Percentiles rank a stretch among this genome's conserved stretches.
These are phyloP conservation scores for Tuber indicum DNA, from an alignment of 495 filamentous ascomycete species.

Conservation along the genomic window DNA sequence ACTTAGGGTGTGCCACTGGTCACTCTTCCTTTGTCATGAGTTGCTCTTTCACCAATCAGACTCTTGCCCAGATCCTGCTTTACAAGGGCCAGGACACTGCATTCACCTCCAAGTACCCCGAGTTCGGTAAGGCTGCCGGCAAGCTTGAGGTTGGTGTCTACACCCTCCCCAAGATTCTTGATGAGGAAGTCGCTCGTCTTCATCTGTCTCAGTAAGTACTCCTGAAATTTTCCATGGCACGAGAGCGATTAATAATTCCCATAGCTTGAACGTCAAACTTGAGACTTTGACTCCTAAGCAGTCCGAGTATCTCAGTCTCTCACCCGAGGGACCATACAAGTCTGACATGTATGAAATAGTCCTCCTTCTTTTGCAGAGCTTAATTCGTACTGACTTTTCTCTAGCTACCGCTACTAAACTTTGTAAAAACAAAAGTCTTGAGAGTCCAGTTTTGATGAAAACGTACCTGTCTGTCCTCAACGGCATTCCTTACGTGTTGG, in stretches of 20 bases:
- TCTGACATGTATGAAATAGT: conserved; percentile 57
- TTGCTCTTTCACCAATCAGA: conserved; percentile 99
- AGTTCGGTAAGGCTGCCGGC: conserved; percentile 80
- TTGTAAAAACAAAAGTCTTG: conserved; percentile 13
- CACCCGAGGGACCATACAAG: conserved; percentile 87
- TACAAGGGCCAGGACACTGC: conserved; percentile 84
- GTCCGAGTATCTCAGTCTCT: conserved; percentile 86
- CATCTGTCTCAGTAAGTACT: conserved; percentile 66
- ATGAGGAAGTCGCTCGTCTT: conserved; percentile 93
- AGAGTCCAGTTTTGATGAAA: conserved; percentile 21
- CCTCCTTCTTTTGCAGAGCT: background rate
- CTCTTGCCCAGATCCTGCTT: conserved; percentile 96
- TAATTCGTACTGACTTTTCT: conserved; percentile 40
- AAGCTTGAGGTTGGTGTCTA: conserved; percentile 91
- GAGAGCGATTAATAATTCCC: conserved; percentile 5
- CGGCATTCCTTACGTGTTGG: conserved; percentile 43
- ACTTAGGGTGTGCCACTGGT: conserved; percentile 96
- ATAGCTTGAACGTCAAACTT: conserved; percentile 74
- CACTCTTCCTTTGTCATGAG: conserved; percentile 99
- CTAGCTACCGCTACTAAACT: conserved; percentile 57
- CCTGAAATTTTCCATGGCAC: background rate
- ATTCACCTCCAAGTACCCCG: conserved; percentile 88
- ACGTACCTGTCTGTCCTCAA: conserved; percentile 47
- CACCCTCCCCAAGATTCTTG: conserved; percentile 95
- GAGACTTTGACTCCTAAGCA: conserved; percentile 75